Conservation (phyloP, 2,329 filamentous ascomycete species). For the Hypoxylon rubiginosum region DNA sequence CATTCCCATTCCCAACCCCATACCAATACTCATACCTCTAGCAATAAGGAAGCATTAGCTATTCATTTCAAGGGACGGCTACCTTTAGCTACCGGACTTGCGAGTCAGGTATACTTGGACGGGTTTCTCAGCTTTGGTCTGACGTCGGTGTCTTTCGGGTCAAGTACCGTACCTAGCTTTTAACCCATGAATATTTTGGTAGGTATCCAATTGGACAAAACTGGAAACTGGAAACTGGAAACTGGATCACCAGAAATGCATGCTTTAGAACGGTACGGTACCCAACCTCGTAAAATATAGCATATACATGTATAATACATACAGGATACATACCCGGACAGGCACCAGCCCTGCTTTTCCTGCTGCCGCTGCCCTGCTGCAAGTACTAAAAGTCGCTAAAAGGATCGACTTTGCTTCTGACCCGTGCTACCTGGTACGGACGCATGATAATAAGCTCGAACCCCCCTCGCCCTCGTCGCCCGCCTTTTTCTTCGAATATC, state of each 20-base stretch:
- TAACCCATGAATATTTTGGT: not conserved
- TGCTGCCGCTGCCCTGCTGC: slow-evolving; percentile 17
- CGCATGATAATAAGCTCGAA: slow-evolving; percentile 46
- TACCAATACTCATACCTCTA: not conserved
- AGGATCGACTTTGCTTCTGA: slow-evolving; percentile 42
- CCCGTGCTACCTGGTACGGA: too few relatives aligned
- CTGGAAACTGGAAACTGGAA: too few relatives aligned
- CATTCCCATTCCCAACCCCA: not conserved
- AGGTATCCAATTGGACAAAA: not conserved
- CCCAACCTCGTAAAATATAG: slow-evolving; percentile 28
- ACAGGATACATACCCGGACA: slow-evolving; percentile 35
- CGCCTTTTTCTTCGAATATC: slow-evolving; percentile 26
- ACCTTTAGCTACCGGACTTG: slow-evolving; percentile 22
- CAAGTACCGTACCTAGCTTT: not conserved
- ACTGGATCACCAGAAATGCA: slow-evolving; percentile 10
- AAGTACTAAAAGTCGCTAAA: slow-evolving; percentile 22
- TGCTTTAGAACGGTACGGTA: slow-evolving; percentile 28
- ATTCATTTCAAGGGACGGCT: slow-evolving; percentile 14
- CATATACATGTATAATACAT: not conserved
- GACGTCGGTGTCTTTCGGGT: slow-evolving; percentile 25
- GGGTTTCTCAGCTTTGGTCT: slow-evolving; percentile 10
- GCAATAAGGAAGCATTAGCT: not conserved
- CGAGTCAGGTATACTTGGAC: slow-evolving; percentile 1
- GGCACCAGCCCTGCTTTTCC: slow-evolving; percentile 14
- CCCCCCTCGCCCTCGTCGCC: slow-evolving; percentile 40